Percentiles rank a stretch among this genome's conserved stretches.
Conservation (phyloP, 352 stramenopile genomes). For the Discostella stelligera region DNA sequence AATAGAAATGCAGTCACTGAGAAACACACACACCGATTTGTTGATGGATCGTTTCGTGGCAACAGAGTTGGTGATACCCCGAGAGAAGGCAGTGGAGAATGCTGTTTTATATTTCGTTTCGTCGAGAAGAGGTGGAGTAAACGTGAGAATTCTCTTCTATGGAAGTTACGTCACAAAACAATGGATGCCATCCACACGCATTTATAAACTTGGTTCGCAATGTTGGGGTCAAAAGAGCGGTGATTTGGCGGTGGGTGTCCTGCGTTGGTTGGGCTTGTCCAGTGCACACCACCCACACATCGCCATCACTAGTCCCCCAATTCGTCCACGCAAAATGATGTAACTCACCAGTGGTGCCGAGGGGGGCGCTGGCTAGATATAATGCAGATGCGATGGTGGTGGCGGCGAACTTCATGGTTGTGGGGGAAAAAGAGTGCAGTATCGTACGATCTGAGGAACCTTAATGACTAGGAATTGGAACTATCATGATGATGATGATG, state of each 20-base stretch:
- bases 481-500: too few species aligned
- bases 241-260: neutral
- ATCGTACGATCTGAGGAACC: too few species aligned
- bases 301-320: too few species aligned
- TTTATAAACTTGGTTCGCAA: neutral
- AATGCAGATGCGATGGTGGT: slow-evolving; percentile 24
- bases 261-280: too few species aligned
- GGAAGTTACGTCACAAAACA: neutral
- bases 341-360: slow-evolving; percentile 27
- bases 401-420: slow-evolving; percentile 45
- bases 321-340: neutral
- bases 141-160: neutral
- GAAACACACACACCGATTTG: neutral
- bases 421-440: neutral
- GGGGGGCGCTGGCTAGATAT: slow-evolving; percentile 1
- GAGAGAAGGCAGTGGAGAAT: slow-evolving; percentile 33
- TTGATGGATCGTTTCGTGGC: neutral
- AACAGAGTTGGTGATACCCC: slow-evolving; percentile 20
- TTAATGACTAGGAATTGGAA: too few species aligned
- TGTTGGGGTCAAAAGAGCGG: neutral
- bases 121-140: neutral
- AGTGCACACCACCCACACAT: too few species aligned
- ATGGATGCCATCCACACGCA: neutral
- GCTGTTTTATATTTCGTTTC: slow-evolving; percentile 5
- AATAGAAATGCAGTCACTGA: neutral